Evolutionary conservation across 306 rosid genomes (phyloP).

Genomic region (Quercus bicolor): DNA sequence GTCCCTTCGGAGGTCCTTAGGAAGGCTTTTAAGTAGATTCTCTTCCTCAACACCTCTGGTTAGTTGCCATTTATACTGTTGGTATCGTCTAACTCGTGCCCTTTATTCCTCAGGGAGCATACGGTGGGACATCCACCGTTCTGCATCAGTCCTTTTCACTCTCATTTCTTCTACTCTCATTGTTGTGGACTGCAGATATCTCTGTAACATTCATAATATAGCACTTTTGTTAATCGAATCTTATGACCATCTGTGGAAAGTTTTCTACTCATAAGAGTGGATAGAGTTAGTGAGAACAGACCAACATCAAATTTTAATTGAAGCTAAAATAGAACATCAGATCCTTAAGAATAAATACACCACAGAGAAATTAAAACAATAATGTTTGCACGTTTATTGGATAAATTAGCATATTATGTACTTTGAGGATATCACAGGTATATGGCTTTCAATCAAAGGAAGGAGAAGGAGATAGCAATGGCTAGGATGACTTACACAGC

Average conservation of each 20-base stretch:
- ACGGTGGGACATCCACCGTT: slow-evolving; percentile 91
- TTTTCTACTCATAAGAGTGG: not conserved
- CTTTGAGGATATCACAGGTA: too few species aligned
- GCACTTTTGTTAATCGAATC: not conserved
- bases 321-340: not conserved
- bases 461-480: too few species aligned
- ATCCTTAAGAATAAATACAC: not conserved
- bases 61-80: slow-evolving; percentile 87
- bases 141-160: slow-evolving; percentile 63
- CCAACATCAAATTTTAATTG: not conserved
- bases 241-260: not conserved
- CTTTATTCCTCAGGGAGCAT: slow-evolving; percentile 64
- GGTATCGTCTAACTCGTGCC: slow-evolving; percentile 68
- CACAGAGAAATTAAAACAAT: not conserved
- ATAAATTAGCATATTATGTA: not conserved
- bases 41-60: slow-evolving; percentile 87
- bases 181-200: slow-evolving; percentile 74
- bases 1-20: slow-evolving; percentile 86
- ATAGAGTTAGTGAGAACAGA: not conserved
- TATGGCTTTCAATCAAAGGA: too few species aligned
- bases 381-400: not conserved
- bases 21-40: slow-evolving; percentile 57
- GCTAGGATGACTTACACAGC: too few species aligned
- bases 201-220: slow-evolving; percentile 37
- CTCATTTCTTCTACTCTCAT: slow-evolving; percentile 88